Evolutionary conservation across 805 yeast genomes (phyloP).

Genomic region (Myxozyma geophila): DNA sequence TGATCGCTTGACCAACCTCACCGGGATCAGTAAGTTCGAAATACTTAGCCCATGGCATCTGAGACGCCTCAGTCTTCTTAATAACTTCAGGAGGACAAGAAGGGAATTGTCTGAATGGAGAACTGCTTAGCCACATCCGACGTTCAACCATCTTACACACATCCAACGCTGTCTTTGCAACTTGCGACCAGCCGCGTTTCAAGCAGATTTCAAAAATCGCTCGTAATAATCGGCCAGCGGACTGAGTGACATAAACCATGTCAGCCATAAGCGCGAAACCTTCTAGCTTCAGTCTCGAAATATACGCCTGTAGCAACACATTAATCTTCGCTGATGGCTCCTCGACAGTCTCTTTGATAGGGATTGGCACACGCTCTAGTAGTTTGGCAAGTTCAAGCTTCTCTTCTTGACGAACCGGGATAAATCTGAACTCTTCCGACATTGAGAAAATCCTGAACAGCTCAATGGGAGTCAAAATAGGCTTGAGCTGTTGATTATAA

Average conservation of each 20-base stretch:
- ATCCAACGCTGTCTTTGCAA: constrained; percentile 61
- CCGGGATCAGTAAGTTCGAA: constrained; percentile 65
- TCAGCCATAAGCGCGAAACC: constrained; percentile 93
- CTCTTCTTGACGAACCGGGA: constrained; percentile 89
- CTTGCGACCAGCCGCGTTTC: constrained; percentile 69
- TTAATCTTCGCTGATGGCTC: constrained; percentile 81
- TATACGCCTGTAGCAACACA: constrained; percentile 80
- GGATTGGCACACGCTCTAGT: constrained; percentile 79
- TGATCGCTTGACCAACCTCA: constrained; percentile 82
- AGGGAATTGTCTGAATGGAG: constrained; percentile 85
- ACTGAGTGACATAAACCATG: constrained; percentile 90
- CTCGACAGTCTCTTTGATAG: constrained; percentile 70
- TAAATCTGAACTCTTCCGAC: constrained; percentile 82
- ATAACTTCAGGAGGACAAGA: constrained; percentile 73
- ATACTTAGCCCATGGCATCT: constrained; percentile 81
- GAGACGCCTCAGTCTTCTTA: constrained; percentile 74
- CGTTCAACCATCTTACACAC: constrained; percentile 79
- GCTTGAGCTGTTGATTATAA: constrained; percentile 65
- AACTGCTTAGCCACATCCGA: constrained; percentile 80
- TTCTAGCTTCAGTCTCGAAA: constrained; percentile 73
- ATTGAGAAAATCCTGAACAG: constrained; percentile 73
- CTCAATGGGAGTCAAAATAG: constrained; percentile 72
- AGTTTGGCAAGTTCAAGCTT: constrained; percentile 70
- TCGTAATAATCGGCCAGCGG: constrained; percentile 84
- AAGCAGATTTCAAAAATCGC: constrained; percentile 82